Evolutionary conservation across 192 early-diverging fungal species (phyloP), one percentile per base, ranked within the genome.

Genomic region (Geranomyces michiganensis): DNA sequence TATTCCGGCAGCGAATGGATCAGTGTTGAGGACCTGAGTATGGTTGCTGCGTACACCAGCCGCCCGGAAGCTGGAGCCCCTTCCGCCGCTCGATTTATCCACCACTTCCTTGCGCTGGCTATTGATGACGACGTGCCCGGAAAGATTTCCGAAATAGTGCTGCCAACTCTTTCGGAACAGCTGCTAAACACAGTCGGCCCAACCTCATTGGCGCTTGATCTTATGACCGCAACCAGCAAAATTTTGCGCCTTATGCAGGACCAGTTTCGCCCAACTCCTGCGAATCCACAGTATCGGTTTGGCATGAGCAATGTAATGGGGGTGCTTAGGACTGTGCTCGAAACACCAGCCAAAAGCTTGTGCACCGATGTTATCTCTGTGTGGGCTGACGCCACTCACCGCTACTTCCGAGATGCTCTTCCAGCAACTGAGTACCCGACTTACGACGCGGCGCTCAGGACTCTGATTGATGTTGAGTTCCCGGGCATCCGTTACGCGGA

Each of bases 1-100:
- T 79, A 61, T 73, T 27, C 56, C 17, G 61, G 61, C 13, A 74
- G 24, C 69, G 71, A 61, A 15, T 76, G 45, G 71, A 12, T 30
- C 19, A 32, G 36, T 21, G 56, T 66, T 6, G 59, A 76, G 47
- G 66, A 68, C 21, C 2, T 75, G 14, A 15, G 56, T 19, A 12
- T 75, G 33, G 32, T 75, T 26, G 56, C 56, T 24, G 51, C 43
- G 32, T 58, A 56, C 19, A 45, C 58, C 12, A 0, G 31, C 0
- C 44, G 49, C 22, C 4, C 31, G 10, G 51, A n/a, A 12, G 13
- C 59, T 13, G 14, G 12, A 31, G 17, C 27, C 7, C 19, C 24
- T 0, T 7, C 19, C 4, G 15, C 55, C 26, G 19, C 51, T 24
- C 61, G 73, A 48, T 68, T 26, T 32, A 19, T 72, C 0, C 63